These are phyloP conservation scores for Hyaloperonospora brassicae DNA, from an alignment of 352 stramenopile genomes.

Conservation along the genomic window DNA sequence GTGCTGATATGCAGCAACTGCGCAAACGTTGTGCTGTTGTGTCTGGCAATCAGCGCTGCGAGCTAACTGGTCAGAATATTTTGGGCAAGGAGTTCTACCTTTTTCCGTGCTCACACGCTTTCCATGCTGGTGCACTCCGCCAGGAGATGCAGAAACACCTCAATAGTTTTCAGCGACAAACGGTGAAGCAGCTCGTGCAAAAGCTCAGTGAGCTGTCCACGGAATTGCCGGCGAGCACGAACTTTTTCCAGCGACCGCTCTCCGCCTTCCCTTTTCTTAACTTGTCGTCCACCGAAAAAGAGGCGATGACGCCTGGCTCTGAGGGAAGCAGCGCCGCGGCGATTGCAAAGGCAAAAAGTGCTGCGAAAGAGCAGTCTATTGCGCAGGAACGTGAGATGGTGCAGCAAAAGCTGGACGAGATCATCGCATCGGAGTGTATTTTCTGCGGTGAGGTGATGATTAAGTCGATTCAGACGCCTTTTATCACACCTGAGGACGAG, in stretches of 20 bases:
- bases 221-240: conserved; percentile 57
- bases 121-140: conserved; percentile 86
- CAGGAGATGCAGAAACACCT: conserved; percentile 86
- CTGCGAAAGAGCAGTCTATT: conserved; percentile 67
- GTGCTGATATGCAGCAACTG: conserved; percentile 83
- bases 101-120: conserved; percentile 91
- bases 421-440: conserved; percentile 91
- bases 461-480: conserved; percentile 88
- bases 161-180: conserved; percentile 85
- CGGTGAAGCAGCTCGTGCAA: conserved; percentile 84
- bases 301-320: conserved; percentile 45
- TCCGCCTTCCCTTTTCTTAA: conserved; percentile 57
- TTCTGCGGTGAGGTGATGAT: conserved; percentile 95
- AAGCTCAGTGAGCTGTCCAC: conserved; percentile 82
- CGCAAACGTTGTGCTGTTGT: conserved; percentile 81
- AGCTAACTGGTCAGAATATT: conserved; percentile 85
- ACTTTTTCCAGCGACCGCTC: conserved; percentile 70
- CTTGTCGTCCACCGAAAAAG: conserved; percentile 61
- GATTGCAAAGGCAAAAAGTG: conserved; percentile 48
- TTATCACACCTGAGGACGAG: conserved; percentile 87
- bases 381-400: conserved; percentile 86
- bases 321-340: conserved; percentile 33
- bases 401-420: conserved; percentile 90
- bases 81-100: conserved; percentile 90
- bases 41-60: conserved; percentile 84